These are phyloP conservation scores for Xylaria sp. DNA, from an alignment of 2,329 filamentous ascomycete genomes.

Conservation along the genomic window DNA sequence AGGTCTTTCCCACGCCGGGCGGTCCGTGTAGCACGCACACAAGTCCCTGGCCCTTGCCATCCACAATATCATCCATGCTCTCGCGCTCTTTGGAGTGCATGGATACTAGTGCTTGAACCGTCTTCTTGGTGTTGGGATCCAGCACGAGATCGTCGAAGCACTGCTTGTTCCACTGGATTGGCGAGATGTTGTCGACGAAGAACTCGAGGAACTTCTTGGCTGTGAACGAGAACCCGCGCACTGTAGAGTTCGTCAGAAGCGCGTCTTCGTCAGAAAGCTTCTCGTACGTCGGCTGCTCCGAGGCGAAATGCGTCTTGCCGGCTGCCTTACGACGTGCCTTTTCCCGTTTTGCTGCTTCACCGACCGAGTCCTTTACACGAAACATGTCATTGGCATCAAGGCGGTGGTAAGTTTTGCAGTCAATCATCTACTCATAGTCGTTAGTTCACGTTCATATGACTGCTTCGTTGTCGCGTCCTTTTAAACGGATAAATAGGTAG, in stretches of 20 bases:
- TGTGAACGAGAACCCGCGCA: slow-evolving; percentile 49
- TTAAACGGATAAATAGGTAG: neutral
- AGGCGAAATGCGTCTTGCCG: slow-evolving; percentile 41
- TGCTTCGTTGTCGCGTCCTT: neutral
- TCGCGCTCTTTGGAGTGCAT: slow-evolving; percentile 31
- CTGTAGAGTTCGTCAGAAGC: slow-evolving; percentile 42
- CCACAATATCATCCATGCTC: slow-evolving; percentile 39
- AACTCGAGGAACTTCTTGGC: slow-evolving; percentile 49
- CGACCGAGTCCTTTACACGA: slow-evolving; percentile 35
- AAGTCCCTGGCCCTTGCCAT: slow-evolving; percentile 51
- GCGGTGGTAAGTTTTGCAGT: slow-evolving; percentile 50
- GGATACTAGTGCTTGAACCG: slow-evolving; percentile 39
- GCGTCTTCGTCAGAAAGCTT: slow-evolving; percentile 46
- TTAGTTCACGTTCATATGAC: slow-evolving; percentile 3
- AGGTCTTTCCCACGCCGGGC: slow-evolving; percentile 56
- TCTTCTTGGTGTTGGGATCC: slow-evolving; percentile 36
- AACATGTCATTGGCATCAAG: slow-evolving; percentile 44
- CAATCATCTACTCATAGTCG: slow-evolving; percentile 45
- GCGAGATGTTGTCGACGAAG: slow-evolving; percentile 38
- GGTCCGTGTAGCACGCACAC: slow-evolving; percentile 59
- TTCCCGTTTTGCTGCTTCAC: slow-evolving; percentile 34
- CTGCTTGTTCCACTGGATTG: slow-evolving; percentile 37
- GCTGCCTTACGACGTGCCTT: slow-evolving; percentile 26
- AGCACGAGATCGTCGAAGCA: slow-evolving; percentile 43
- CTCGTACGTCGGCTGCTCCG: slow-evolving; percentile 36